Evolutionary conservation across 352 stramenopile genomes (phyloP).

Genomic region (Nothophytophthora sp.): DNA sequence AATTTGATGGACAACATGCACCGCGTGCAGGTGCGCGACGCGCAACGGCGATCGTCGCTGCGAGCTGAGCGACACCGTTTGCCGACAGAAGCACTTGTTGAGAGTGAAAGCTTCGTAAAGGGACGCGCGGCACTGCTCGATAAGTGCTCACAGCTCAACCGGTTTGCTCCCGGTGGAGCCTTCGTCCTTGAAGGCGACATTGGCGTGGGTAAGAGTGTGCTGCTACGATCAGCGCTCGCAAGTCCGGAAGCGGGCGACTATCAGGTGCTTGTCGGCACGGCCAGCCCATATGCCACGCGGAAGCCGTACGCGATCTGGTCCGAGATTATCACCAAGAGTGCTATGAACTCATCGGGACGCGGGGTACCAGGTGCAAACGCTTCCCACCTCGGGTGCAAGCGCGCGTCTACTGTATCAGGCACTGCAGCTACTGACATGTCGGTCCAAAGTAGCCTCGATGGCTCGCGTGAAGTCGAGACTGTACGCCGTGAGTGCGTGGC

Average conservation of each 20-base stretch:
- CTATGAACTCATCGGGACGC: constrained; percentile 27
- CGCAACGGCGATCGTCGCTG: constrained; percentile 61
- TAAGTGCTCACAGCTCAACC: constrained; percentile 67
- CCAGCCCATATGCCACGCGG: constrained; percentile 70
- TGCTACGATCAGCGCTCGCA: constrained; percentile 66
- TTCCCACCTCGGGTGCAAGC: too few species aligned
- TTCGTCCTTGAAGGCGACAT: constrained; percentile 86
- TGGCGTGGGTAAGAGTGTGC: constrained; percentile 79
- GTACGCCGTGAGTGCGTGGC: constrained; percentile 54
- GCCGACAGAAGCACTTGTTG: constrained; percentile 47
- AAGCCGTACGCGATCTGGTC: constrained; percentile 85
- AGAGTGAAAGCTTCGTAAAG: constrained; percentile 61
- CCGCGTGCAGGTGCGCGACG: constrained; percentile 81
- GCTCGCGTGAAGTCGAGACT: constrained; percentile 29
- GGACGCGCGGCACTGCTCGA: constrained; percentile 56
- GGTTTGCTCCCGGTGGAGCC: constrained; percentile 60
- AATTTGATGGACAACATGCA: constrained; percentile 90
- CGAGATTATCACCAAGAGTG: constrained; percentile 73
- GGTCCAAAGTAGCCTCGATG: not conserved
- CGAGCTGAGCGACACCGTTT: constrained; percentile 51
- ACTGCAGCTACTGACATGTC: constrained; percentile 11
- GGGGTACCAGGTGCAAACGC: not conserved
- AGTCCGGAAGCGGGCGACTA: constrained; percentile 48
- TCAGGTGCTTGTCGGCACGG: constrained; percentile 67
- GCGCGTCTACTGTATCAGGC: too few species aligned